These are phyloP conservation scores for Sambucus nigra DNA, from an alignment of 129 eudicot species.

Conservation along the genomic window DNA sequence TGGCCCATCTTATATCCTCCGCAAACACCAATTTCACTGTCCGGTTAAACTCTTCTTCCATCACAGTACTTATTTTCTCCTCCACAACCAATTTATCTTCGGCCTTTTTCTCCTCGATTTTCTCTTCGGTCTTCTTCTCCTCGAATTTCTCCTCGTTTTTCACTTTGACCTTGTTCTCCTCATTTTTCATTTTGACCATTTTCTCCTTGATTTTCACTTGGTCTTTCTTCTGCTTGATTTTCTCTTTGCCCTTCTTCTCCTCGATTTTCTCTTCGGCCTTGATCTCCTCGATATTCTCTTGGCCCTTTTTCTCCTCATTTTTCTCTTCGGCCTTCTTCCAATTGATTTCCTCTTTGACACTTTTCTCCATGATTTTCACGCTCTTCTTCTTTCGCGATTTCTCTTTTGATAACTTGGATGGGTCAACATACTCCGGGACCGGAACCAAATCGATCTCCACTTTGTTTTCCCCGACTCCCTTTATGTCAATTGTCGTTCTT, in stretches of 20 bases:
- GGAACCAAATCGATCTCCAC: conserved; percentile 25
- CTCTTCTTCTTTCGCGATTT: conserved; percentile 42
- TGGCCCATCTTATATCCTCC: conserved; percentile 94
- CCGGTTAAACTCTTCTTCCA: conserved; percentile 42
- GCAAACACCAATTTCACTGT: conserved; percentile 70
- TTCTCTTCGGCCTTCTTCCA: conserved; percentile 16
- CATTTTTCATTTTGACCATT: conserved; percentile 14
- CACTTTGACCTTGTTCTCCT: conserved; percentile 22
- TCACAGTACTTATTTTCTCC: conserved; percentile 34
- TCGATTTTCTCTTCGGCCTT: conserved; percentile 10
- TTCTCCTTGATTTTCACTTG: conserved; percentile 31
- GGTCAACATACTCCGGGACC: conserved; percentile 31
- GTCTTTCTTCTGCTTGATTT: conserved; percentile 3
- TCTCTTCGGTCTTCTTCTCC: conserved; percentile 16
- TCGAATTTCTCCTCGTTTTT: background rate
- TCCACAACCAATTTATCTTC: conserved; percentile 80
- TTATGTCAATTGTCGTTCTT: conserved; percentile 29
- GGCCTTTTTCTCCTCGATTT: conserved; percentile 40
- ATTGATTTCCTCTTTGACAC: background rate
- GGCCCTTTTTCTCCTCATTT: conserved; percentile 4
- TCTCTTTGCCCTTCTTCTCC: background rate
- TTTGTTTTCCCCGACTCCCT: conserved; percentile 13
- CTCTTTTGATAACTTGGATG: conserved; percentile 25
- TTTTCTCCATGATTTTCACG: conserved; percentile 10
- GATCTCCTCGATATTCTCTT: conserved; percentile 19